Evolutionary conservation across 1,284 basidiomycete species (phyloP), one percentile per base, ranked within the genome.

Genomic region (Naganishia liquefaciens): DNA sequence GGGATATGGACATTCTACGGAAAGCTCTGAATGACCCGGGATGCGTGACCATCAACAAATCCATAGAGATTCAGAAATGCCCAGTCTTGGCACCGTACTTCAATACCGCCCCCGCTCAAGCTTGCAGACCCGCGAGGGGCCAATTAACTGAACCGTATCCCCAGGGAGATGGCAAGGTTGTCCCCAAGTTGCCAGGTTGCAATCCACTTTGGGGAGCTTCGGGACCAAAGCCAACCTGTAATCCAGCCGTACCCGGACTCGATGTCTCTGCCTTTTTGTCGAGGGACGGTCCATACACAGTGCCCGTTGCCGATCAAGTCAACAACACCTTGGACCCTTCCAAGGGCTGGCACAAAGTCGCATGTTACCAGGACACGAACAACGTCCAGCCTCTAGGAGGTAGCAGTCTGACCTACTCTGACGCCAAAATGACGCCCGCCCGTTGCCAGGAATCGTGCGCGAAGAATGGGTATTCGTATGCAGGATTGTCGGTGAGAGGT

Each of bases 131-230:
- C 27, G 67, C 66, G 3, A 46, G 47, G 5, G 75, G 76, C 13
- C 33, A 54, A 2, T 67, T 75, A 27, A 44, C 40, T 44, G 74
- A 75, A 54, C 54, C 70, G 0, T 70, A 30, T 6, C 40, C 42
- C 62, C 69, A 67, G 23, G 68, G 70, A 46, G 71, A 75, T 53
- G 44, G 65, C 21, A 61, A 68, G 15, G 62, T 70, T 0, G 60
- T 74, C 62, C 39, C 40, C 21, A 13, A 50, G 9, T 68, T 76
- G 2, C 74, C 75, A 2, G 75, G 75, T 6, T 76, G 75, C 63
- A 75, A 76, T 64, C 69, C 68, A 1, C 54, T 69, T 7, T 76
- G 75, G 73, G 54, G 65, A 15, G 49, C 55, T 49, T 33, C 54
- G 28, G 58, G 63, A 11, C 11, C 60, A 7, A 68, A 68, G 44